Evolutionary conservation across 2,329 filamentous ascomycete species (phyloP), one percentile per base, ranked within the genome.

Genomic region (Fusarium sp.): DNA sequence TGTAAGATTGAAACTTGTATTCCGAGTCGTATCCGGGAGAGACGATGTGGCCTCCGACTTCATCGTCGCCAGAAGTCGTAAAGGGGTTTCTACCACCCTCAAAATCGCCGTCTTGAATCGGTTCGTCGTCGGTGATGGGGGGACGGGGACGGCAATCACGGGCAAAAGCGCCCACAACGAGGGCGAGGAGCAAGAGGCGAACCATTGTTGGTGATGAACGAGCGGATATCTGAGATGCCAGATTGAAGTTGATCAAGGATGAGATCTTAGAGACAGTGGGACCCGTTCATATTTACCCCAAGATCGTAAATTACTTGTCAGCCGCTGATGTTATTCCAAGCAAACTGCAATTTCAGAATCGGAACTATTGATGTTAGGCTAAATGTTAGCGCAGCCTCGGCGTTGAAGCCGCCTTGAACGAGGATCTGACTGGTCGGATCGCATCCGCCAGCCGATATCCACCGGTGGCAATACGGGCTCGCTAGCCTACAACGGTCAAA

Each of bases 21-120:
- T 61, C 35, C 9, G 66, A 68, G 32, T 56, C 14, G 56, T 56
- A 57, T n/a, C 67, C 67, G 3, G 62, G 62, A 8, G 39, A 34
- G 34, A 32, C 35, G 37, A 69, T 25, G 11, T 39, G 14, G 23
- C 62, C 67, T 20, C 54, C 34, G 20, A 66, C 54, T 35, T 66
- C 13, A 18, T 54, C 18, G 18, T 66, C 43, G 11, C 7, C 14
- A 5, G 61, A 65, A 4, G 30, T n/a, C 6, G 20, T 25, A 23
- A 59, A 65, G 20, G 61, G 54, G 14, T 57, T 52, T 23, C 8
- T 32, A 1, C 62, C 62, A n/a, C 20, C n/a, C 39, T 69, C 67
- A 25, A 69, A 69, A 8, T 34, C 62, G 18, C 67, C 67, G 43
- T n/a, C 34, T 5, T 16, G 27, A 20, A 69, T 35, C 4, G 62